These are phyloP conservation scores for Ustilago tritici DNA, from an alignment of 1,284 basidiomycete species.

Conservation along the genomic window DNA sequence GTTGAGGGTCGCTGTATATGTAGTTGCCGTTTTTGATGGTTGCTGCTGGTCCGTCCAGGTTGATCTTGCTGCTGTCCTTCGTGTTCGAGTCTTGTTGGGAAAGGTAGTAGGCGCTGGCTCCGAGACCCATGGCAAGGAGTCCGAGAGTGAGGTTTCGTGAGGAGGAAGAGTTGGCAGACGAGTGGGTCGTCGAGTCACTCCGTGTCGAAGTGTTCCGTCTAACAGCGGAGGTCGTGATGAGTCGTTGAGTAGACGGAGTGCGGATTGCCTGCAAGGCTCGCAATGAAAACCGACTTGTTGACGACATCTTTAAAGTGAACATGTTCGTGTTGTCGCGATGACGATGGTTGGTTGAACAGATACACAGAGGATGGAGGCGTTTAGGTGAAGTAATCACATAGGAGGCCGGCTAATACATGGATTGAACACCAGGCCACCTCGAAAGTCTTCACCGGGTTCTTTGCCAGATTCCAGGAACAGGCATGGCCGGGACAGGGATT, in stretches of 20 bases:
- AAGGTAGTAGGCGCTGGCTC: conserved; percentile 39
- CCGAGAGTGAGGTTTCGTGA: conserved; percentile 28
- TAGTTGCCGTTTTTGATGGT: neutral
- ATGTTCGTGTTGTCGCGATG: neutral
- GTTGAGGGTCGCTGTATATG: conserved; percentile 26
- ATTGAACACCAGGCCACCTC: neutral
- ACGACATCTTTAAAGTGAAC: conserved; percentile 1
- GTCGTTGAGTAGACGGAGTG: neutral
- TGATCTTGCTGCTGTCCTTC: conserved; percentile 10
- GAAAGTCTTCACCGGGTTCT: neutral
- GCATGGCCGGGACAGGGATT: neutral
- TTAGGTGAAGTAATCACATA: neutral
- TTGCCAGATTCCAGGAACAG: conserved; percentile 2
- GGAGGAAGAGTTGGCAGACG: conserved; percentile 5
- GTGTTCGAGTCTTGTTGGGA: conserved; percentile 9
- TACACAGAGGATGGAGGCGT: neutral
- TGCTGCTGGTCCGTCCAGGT: conserved; percentile 20
- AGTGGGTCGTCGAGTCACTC: neutral
- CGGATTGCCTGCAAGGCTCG: conserved; percentile 9
- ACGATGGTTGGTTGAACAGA: neutral
- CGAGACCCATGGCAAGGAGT: conserved; percentile 36
- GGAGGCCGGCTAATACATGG: neutral
- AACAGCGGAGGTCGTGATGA: conserved; percentile 14
- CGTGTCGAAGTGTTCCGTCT: conserved; percentile 11
- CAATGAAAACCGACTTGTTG: conserved; percentile 12